These are phyloP conservation scores for Stephania cephalantha DNA, from an alignment of 164 flowering plant species.

Conservation along the genomic window DNA sequence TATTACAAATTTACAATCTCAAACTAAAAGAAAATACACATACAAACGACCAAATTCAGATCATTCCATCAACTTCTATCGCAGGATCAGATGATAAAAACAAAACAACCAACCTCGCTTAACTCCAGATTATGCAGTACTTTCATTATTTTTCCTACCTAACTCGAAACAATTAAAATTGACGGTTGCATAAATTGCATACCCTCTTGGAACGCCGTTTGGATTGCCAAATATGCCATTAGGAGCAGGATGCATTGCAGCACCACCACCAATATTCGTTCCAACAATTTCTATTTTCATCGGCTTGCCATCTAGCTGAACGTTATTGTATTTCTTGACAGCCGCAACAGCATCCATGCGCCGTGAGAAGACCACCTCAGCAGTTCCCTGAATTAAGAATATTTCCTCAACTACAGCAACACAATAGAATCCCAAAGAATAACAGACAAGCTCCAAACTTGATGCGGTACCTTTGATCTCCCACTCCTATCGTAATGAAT, in stretches of 20 bases:
- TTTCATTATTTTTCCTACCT: neutral
- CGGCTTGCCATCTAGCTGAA: slow-evolving; percentile 98
- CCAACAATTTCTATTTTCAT: slow-evolving; percentile 99
- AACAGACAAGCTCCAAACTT: slow-evolving; percentile 17
- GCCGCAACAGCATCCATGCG: slow-evolving; percentile 73
- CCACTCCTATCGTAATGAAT: slow-evolving; percentile 95
- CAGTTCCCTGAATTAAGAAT: slow-evolving; percentile 63
- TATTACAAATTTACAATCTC: no score
- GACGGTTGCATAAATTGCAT: neutral
- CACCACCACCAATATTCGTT: slow-evolving; percentile 59
- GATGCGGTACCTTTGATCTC: slow-evolving; percentile 80
- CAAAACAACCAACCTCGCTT: neutral
- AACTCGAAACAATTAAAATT: neutral
- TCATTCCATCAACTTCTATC: neutral
- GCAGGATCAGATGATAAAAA: neutral
- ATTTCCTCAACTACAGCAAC: slow-evolving; percentile 16
- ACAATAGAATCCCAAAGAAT: slow-evolving; percentile 17
- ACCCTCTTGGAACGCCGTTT: slow-evolving; percentile 50
- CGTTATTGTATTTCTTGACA: slow-evolving; percentile 89
- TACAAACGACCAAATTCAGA: neutral
- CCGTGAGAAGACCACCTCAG: slow-evolving; percentile 74
- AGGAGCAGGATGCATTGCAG: slow-evolving; percentile 25
- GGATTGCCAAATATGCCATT: slow-evolving; percentile 47
- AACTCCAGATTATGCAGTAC: neutral
- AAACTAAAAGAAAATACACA: no score